Percentiles rank a stretch among this genome's conserved stretches.
Conservation (phyloP, 2,329 filamentous ascomycete genomes). For the Paecilomyces formosus region DNA sequence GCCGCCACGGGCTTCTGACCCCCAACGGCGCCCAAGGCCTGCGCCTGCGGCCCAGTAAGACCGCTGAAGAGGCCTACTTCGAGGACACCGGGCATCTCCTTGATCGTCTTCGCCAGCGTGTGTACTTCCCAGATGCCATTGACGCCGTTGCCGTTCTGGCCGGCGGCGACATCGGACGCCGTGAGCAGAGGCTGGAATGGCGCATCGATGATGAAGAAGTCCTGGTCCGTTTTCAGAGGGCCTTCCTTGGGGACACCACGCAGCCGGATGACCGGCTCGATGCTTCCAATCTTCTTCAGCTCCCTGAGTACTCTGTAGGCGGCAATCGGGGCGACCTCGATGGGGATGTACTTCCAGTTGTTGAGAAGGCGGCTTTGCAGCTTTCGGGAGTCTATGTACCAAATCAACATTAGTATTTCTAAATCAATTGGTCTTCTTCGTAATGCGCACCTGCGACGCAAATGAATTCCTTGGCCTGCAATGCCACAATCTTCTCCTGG, state of each 20-base stretch:
- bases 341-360: conserved; percentile 77
- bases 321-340: conserved; percentile 85
- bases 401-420: not conserved
- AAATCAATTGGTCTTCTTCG: not conserved
- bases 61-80: conserved; percentile 90
- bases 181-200: conserved; percentile 71
- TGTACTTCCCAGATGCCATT: conserved; percentile 74
- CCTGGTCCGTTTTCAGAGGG: conserved; percentile 77
- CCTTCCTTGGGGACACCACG: conserved; percentile 71
- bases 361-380: conserved; percentile 66
- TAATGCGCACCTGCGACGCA: conserved; percentile 65
- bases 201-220: conserved; percentile 86
- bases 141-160: conserved; percentile 47
- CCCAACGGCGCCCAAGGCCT: conserved; percentile 53
- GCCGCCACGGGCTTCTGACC: conserved; percentile 88
- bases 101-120: conserved; percentile 64
- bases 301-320: conserved; percentile 68
- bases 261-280: conserved; percentile 62
- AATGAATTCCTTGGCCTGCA: conserved; percentile 75
- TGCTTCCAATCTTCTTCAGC: conserved; percentile 65
- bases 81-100: conserved; percentile 75
- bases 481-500: conserved; percentile 93
- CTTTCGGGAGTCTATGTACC: conserved; percentile 74
- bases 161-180: conserved; percentile 45
- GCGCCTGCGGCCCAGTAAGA: conserved; percentile 64